Conservation (phyloP, 1,139 yeast species). For the Geotrichum carabidarum region DNA sequence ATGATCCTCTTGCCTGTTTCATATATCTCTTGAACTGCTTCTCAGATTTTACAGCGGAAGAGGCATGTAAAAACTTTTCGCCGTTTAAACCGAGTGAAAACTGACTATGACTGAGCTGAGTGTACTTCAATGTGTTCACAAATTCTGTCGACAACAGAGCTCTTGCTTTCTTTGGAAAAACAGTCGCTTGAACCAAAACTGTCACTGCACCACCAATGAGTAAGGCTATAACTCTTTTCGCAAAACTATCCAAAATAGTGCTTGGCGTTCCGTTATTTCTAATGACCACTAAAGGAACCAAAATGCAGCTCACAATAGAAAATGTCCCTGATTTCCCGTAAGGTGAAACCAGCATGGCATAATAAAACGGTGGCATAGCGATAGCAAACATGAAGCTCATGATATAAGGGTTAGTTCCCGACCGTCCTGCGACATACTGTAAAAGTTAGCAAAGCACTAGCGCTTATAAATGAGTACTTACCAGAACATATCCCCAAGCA, state of each 20-base stretch:
- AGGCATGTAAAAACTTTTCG: constrained; percentile 30
- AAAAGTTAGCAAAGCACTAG: constrained; percentile 21
- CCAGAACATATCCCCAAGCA: constrained; percentile 44
- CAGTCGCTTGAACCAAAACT: constrained; percentile 41
- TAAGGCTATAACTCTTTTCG: constrained; percentile 48
- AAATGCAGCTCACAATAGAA: constrained; percentile 44
- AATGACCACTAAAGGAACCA: constrained; percentile 37
- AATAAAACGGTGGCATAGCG: constrained; percentile 46
- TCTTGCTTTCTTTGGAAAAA: constrained; percentile 48
- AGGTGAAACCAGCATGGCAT: constrained; percentile 43
- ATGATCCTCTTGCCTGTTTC: constrained; percentile 39
- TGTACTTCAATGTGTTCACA: constrained; percentile 39
- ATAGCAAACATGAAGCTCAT: constrained; percentile 42
- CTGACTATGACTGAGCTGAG: constrained; percentile 39
- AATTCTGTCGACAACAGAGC: constrained; percentile 43
- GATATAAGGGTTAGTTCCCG: constrained; percentile 41
- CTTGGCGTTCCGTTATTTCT: constrained; percentile 34
- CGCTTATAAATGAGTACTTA: neutral
- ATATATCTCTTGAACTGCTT: constrained; percentile 34
- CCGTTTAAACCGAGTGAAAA: constrained; percentile 44
- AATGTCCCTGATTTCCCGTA: constrained; percentile 50
- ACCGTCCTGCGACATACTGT: constrained; percentile 40
- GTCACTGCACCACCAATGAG: constrained; percentile 49
- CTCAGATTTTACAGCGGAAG: constrained; percentile 29
- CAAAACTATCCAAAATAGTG: constrained; percentile 43